Evolutionary conservation across 2,329 filamentous ascomycete species (phyloP), one percentile per base, ranked within the genome.

Genomic region (Claviceps sp.): DNA sequence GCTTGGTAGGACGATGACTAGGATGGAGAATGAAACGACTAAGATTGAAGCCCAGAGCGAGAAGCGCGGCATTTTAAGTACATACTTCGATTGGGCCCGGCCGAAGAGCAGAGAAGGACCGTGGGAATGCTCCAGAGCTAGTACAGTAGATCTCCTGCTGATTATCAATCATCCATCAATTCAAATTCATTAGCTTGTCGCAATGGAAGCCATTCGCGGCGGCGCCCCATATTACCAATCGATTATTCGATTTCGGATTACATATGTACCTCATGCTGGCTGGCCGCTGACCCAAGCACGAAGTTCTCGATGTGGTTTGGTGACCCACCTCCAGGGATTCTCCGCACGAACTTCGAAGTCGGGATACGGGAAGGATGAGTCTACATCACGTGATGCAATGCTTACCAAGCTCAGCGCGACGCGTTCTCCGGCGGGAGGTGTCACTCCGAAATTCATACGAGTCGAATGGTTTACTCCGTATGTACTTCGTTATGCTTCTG

Each of bases 1-100:
- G 42, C 47, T 60, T 52, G 51, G 55, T 30, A 58, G 54, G 46
- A 63, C 53, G 59, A 65, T 59, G 61, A 63, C 59, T 58, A 65
- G 58, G 58, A 68, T 69, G 61, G 68, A 70, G 60, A 69, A 55
- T 59, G 63, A 57, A 61, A 63, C 60, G 58, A 66, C 61, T 48
- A 70, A 60, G 63, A 69, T 61, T 53, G 65, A 65, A 61, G 59
- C 54, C 47, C 61, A 51, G 54, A 62, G 56, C 55, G 60, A 55
- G 58, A 65, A 55, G 46, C 65, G 67, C 55, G 59, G 60, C 67
- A 71, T 71, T 67, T 70, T 34, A 34, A 34, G 30, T 34, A 34
- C 30, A 70, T 70, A 67, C 59, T 53, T 41, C 20, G 13, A 44
- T 50, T 18, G 46, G 4, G 37, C n/a, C 9, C 6, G 18, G 14